phyloP scores from a whole-genome alignment of 2,329 filamentous ascomycete genomes.

The Corniculantispora saksenae region DNA sequence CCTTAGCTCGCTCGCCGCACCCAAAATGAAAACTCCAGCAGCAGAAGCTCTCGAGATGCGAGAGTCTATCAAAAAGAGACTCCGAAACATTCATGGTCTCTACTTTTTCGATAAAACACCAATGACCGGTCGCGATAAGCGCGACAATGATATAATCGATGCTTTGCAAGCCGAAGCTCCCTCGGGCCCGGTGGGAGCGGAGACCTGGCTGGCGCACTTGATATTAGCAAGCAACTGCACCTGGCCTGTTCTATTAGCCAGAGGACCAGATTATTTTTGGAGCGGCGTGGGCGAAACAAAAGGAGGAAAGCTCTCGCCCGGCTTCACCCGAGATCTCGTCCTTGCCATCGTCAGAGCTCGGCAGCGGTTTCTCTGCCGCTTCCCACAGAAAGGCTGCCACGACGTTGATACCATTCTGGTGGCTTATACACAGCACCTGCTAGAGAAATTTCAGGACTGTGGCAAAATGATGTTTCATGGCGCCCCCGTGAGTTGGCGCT shows the following conservation, averaged over 20 bases:
- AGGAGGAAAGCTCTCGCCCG: background rate
- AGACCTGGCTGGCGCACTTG: background rate
- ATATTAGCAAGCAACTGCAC: conserved; percentile 10
- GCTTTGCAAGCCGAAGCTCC: background rate
- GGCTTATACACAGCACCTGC: conserved; percentile 17
- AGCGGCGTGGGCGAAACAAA: background rate
- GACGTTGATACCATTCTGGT: conserved; percentile 8
- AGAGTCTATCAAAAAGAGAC: background rate
- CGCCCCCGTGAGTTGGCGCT: background rate
- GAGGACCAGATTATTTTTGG: conserved; percentile 10
- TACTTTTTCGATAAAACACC: background rate
- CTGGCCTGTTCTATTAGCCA: background rate
- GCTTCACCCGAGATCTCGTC: conserved; percentile 2
- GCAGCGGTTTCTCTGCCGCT: conserved; percentile 19
- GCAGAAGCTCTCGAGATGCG: background rate
- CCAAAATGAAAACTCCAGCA: background rate
- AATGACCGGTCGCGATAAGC: background rate
- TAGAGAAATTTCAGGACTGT: conserved; percentile 10
- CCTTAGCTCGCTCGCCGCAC: background rate
- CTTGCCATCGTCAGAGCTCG: conserved; percentile 22
- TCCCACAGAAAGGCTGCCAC: conserved; percentile 4
- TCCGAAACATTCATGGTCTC: background rate
- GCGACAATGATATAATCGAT: conserved; percentile 9
- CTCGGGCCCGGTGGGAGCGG: background rate
- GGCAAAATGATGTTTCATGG: background rate